These are phyloP conservation scores for Aspergillus incahuasiensis DNA, from an alignment of 495 filamentous ascomycete genomes.

Conservation along the genomic window DNA sequence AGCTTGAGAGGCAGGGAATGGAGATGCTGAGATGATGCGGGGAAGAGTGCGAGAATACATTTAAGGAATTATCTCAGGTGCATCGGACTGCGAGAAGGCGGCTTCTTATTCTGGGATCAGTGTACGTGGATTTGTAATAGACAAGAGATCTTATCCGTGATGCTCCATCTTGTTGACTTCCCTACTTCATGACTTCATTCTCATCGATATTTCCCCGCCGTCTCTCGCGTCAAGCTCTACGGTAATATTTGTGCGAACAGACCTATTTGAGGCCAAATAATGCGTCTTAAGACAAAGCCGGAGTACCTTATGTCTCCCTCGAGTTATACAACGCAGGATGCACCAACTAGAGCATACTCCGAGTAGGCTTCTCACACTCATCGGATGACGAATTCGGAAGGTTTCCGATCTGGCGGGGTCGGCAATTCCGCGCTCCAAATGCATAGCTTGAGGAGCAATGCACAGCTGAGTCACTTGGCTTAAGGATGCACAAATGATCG, in stretches of 20 bases:
- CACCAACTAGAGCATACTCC: not conserved
- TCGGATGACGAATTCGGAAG: slow-evolving; percentile 10
- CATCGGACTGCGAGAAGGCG: not conserved
- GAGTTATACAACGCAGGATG: not conserved
- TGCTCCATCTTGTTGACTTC: not conserved
- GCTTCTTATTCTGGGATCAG: not conserved
- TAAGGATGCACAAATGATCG: not conserved
- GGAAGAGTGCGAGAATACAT: slow-evolving; percentile 1
- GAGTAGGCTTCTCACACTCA: slow-evolving; percentile 1
- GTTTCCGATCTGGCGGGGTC: slow-evolving; percentile 6
- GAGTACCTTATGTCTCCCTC: not conserved
- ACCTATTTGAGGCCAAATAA: not conserved
- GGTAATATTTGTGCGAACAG: too few species aligned
- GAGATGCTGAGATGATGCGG: not conserved
- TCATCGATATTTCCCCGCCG: not conserved
- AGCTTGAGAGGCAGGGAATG: slow-evolving; percentile 3
- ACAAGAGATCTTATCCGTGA: not conserved
- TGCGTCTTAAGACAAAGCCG: too few species aligned
- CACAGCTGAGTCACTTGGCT: not conserved
- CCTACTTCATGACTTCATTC: not conserved
- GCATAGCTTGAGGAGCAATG: not conserved
- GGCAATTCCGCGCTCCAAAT: not conserved
- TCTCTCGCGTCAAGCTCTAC: not conserved
- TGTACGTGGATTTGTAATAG: not conserved
- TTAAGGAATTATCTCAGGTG: not conserved